Base-by-base conservation (phyloP, 2,329 filamentous ascomycete species). In the Ophiostoma novo-ulmi region DNA sequence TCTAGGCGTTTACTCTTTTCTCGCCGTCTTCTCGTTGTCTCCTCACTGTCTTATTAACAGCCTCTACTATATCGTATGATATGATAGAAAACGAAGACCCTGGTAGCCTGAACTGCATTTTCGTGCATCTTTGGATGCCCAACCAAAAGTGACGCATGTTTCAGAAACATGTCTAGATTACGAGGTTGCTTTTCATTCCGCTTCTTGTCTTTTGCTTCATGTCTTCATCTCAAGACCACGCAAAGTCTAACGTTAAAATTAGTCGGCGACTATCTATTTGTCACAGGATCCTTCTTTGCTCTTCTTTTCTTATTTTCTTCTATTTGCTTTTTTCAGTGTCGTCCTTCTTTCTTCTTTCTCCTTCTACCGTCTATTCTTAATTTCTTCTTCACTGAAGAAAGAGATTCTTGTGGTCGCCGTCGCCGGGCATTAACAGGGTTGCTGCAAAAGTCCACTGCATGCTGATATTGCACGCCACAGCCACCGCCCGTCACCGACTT, bases 391-490 rank as follows among this genome's bases (percentile, higher is more conserved):
- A 20, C 20, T 48, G 44, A 26, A 69, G n/a, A 63, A 63, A 17
- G 52, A 20, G 68, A n/a, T 6, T 35, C 26, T 68, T n/a, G 35
- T 41, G 5, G 52, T 55, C 44, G 44, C 44, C 44, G 20, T 48
- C 52, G 52, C 52, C 52, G 52, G 44, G n/a, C 52, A 55, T 55
- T 48, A 5, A 69, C 48, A 55, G 61, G 11, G 22, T 38, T 68
- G 8, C 58, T 55, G 58, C 58, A 35, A 35, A 63, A 63, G 58
- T 63, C 52, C 52, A 36, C 58, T 63, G 58, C 58, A 63, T 63
- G 22, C 10, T 61, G 67, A 41, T 36, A 63, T 63, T 63, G 55
- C 55, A 61, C 26, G 55, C 55, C 55, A 61, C 55, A 31, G 26
- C 55, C 52, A 22, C n/a, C 22, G 44, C 44, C 26, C 58, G 58